Percentiles rank a stretch among this genome's conserved stretches.
Evolutionary conservation across 163 green algal genomes (phyloP).

Genomic region (Scenedesmus sp.): DNA sequence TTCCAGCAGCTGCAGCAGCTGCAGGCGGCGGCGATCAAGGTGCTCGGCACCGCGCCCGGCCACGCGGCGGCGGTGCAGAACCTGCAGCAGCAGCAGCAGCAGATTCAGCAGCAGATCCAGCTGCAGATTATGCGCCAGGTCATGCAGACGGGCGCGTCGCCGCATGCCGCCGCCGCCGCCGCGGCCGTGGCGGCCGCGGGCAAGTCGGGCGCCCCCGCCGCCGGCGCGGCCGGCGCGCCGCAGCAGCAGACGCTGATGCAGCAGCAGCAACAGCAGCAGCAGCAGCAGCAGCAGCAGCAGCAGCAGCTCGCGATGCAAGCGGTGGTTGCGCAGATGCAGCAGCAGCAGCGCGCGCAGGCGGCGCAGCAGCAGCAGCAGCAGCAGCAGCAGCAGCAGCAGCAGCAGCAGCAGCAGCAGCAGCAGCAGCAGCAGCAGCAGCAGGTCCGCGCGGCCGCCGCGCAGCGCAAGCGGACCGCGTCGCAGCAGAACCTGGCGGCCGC

Average conservation of each 20-base stretch:
- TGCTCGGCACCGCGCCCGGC: no score
- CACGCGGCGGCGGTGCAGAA: no score
- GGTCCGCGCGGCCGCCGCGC: not conserved
- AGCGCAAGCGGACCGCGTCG: not conserved
- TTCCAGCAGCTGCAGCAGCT: no score
- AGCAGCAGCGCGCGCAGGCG: not conserved
- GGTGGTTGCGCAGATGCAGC: not conserved
- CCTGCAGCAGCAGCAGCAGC: no score
- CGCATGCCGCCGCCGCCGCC: no score
- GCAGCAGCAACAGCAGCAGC: not conserved
- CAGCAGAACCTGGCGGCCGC: not conserved
- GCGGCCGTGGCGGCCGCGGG: no score
- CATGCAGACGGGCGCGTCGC: no score
- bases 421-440: conserved; percentile 2
- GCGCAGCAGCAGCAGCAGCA: not conserved
- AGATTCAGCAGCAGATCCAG: no score
- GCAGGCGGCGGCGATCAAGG: no score
- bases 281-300: conserved; percentile 8
- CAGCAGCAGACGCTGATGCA: not conserved
- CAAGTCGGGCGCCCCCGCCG: no score
- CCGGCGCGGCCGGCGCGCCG: not conserved
- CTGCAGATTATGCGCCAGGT: no score
- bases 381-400: not conserved
- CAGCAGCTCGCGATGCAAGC: conserved; percentile 9
- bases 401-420: not conserved